Conservation (phyloP, 2,329 filamentous ascomycete species). For the Paraphaeosphaeria minitans region DNA sequence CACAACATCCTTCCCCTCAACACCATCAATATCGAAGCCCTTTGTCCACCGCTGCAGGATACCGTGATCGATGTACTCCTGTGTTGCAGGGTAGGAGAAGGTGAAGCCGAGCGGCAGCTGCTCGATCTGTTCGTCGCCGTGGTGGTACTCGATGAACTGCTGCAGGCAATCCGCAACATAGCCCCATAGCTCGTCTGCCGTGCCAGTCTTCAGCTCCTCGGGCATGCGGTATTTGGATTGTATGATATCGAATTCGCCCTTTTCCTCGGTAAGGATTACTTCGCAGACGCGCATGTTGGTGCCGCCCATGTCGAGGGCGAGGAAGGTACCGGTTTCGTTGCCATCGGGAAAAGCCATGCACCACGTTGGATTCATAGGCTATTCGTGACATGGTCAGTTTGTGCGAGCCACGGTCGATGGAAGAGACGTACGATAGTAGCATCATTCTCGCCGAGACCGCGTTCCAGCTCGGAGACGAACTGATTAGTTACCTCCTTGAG, state of each 20-base stretch:
- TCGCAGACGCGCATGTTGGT: conserved; percentile 96
- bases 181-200: conserved; percentile 87
- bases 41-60: conserved; percentile 96
- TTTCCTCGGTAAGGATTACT: conserved; percentile 83
- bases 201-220: conserved; percentile 87
- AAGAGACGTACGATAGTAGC: conserved; percentile 79
- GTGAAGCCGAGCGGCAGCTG: conserved; percentile 87
- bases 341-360: conserved; percentile 90
- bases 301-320: conserved; percentile 94
- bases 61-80: conserved; percentile 92
- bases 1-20: conserved; percentile 90
- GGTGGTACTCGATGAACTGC: conserved; percentile 89
- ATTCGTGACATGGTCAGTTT: conserved; percentile 12
- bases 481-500: conserved; percentile 90
- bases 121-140: conserved; percentile 67
- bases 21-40: conserved; percentile 90
- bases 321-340: conserved; percentile 82
- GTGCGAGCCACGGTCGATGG: neutral
- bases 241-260: conserved; percentile 93
- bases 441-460: conserved; percentile 84
- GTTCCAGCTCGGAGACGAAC: conserved; percentile 85
- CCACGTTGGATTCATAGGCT: conserved; percentile 99
- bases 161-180: conserved; percentile 93
- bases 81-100: conserved; percentile 93
- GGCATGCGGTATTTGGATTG: conserved; percentile 97